Base-by-base conservation (phyloP, 352 stramenopile genomes). In the Phytophthora citrophthora region DNA sequence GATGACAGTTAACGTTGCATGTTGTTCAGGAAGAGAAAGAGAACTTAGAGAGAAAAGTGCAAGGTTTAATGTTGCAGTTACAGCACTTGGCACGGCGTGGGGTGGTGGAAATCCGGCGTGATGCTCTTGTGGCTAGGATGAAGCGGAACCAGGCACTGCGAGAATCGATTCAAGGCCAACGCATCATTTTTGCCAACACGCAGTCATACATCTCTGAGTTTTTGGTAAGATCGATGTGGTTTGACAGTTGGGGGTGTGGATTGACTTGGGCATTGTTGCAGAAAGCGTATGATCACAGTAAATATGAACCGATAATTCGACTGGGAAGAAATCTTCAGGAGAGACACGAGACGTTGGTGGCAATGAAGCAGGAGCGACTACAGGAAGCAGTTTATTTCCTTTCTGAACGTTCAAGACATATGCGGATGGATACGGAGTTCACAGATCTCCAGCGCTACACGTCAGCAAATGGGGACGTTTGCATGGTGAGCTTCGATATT, bases 321-420 rank as follows among this genome's bases (percentile, higher is more conserved):
- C 59, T 80, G 13, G 69, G 64, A 5, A 38, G 27, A 3, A 66
- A 79, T 31, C 57, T 36, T 0, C 49, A 44, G 4, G 59, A 68
- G 23, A 68, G 76, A 7, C 68, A 68, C 13, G 53, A 77, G 16
- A 62, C 63, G 46, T 45, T 88, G 7, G 38, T 80, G 7, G 51
- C 46, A 12, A 64, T 81, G 56, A 82, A 84, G 47, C 48, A 64
- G 27, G 51, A 77, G 51, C 69, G 73, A n/a, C 64, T 88, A 8
- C 34, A 68, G 15, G 75, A 83, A 15, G 72, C 70, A 12, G 53
- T 76, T 4, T 36, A 62, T 16, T 77, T 86, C 26, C 48, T 86
- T 5, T 67, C 63, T 1, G 69, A 80, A 52, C 72, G 72, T 5
- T 73, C 68, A 11, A 54, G 59, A 2, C 70, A 67, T 15, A 68